Base-by-base conservation (phyloP, 371 early-diverging fungal genomes). In the Lichtheimia hyalospora region DNA sequence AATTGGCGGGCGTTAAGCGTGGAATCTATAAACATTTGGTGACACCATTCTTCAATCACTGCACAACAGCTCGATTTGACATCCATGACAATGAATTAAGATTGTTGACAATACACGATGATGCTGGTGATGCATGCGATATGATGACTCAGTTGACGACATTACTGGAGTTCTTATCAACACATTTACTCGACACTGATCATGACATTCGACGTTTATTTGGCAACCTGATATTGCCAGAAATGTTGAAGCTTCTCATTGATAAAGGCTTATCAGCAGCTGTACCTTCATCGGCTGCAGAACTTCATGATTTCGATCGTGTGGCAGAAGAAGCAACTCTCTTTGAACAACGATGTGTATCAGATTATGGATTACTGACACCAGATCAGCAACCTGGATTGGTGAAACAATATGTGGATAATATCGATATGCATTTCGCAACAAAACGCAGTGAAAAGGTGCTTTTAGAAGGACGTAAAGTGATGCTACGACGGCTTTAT, bases 401-500 rank as follows among this genome's bases (percentile, higher is more conserved):
- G 5, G 7, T 64, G 14, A 54, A 40, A 2, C 8, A 12, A 12
- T 64, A 64, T 48, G 64, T 59, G 25, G 27, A 27, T 1, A 64
- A 77, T 21, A 63, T 77, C 12, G 81, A 81, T 52, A 42, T 24
- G 5, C 75, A 77, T 39, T 73, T 74, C 51, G 77, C 75, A 13
- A 64, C 57, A 28, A 73, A 75, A 48, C 58, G 74, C 8, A 24
- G 70, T 10, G 69, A 69, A 5, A 66, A 63, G 15, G 51, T 81
- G 3, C 49, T 81, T 39, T 42, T 56, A 1, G 62, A 77, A 20
- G 81, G 67, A 8, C 65, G 81, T 18, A 66, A 63, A 15, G 69
- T 81, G 7, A 77, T 81, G 75, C 28, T 77, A 4, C 66, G 81
- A 53, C 53, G 62, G 46, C 54, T 77, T 0, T 81, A 81, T 28